Conservation (phyloP, 2,329 filamentous ascomycete species). For the Talaromyces verruculosus region DNA sequence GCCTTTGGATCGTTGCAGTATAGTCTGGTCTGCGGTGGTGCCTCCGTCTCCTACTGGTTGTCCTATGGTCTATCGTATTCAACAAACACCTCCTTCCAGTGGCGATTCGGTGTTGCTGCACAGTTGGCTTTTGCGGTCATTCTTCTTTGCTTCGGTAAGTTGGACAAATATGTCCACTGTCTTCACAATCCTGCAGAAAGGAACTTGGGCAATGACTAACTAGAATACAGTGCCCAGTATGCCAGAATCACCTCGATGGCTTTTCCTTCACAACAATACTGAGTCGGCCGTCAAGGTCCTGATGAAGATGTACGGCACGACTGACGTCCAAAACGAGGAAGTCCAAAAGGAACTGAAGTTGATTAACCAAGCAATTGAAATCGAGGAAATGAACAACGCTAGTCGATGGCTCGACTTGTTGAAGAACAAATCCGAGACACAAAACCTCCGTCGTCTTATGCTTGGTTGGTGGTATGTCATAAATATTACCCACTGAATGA, state of each 20-base stretch:
- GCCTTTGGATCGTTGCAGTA: slow-evolving; percentile 18
- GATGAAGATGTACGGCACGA: slow-evolving; percentile 12
- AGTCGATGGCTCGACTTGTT: slow-evolving; percentile 20
- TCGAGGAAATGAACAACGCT: slow-evolving; percentile 21
- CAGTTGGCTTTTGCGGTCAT: slow-evolving; percentile 39
- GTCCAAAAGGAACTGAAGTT: slow-evolving; percentile 20
- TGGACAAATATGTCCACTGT: neutral
- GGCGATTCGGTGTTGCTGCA: slow-evolving; percentile 26
- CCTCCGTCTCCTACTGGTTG: slow-evolving; percentile 21
- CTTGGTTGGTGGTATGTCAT: slow-evolving; percentile 22
- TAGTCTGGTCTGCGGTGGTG: slow-evolving; percentile 14
- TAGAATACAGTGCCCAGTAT: slow-evolving; percentile 14
- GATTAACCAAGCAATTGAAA: slow-evolving; percentile 21
- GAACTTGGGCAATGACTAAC: neutral
- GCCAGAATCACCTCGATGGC: slow-evolving; percentile 28
- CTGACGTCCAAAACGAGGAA: slow-evolving; percentile 10
- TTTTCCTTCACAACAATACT: slow-evolving; percentile 21
- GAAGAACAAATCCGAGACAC: slow-evolving; percentile 21
- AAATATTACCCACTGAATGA: no score
- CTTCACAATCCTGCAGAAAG: neutral
- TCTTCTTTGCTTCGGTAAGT: slow-evolving; percentile 8
- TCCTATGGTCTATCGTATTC: slow-evolving; percentile 20
- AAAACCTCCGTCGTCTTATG: slow-evolving; percentile 22
- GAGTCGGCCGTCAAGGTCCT: slow-evolving; percentile 19
- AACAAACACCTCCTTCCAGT: slow-evolving; percentile 18